Conservation (phyloP, 306 rosid genomes). For the Trichosanthes truncata region DNA sequence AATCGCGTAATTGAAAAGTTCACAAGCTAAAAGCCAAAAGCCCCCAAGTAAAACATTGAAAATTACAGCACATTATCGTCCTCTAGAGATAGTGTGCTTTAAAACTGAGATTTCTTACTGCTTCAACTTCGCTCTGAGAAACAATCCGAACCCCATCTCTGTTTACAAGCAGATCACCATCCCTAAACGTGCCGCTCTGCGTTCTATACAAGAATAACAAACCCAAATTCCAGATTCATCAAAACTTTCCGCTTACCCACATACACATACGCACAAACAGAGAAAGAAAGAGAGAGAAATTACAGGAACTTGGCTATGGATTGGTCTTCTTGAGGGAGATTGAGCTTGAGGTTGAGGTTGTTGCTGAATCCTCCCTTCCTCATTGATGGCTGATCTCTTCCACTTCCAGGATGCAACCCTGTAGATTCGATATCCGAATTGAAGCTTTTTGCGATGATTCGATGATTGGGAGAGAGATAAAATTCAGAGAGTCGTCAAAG, state of each 20-base stretch:
- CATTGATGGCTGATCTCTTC: constrained; percentile 29
- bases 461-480: neutral
- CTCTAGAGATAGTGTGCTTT: neutral
- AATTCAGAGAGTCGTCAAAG: neutral
- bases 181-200: constrained; percentile 85
- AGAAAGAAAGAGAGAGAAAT: constrained; percentile 14
- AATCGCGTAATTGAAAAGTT: neutral
- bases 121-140: constrained; percentile 63
- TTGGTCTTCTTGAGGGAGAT: constrained; percentile 61
- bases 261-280: constrained; percentile 12
- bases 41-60: neutral
- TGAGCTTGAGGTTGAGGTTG: constrained; percentile 67
- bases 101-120: constrained; percentile 32
- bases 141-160: constrained; percentile 89
- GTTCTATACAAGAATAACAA: constrained; percentile 42
- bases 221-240: constrained; percentile 24
- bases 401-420: neutral
- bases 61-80: neutral
- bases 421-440: neutral
- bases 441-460: neutral
- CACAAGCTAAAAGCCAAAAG: neutral
- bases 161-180: constrained; percentile 92
- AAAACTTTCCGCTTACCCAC: neutral
- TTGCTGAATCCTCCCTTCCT: constrained; percentile 50
- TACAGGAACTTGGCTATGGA: constrained; percentile 68